phyloP scores from a whole-genome alignment of 163 green algal species.

The Coccomyxa subellipsoidea region DNA sequence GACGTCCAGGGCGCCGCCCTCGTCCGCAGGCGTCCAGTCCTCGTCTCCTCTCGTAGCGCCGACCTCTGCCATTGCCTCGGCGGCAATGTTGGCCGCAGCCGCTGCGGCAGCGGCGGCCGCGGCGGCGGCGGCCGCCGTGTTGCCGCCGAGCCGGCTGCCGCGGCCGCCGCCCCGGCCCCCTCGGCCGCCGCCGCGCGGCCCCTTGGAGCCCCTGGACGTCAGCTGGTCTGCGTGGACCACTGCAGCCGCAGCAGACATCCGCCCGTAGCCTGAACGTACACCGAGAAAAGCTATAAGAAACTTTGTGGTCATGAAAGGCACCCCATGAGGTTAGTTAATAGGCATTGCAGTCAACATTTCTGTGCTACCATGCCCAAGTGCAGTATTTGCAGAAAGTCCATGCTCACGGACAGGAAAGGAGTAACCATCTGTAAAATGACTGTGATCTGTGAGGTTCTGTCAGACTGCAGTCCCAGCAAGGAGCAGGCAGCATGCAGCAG shows the following conservation, averaged over 20 bases:
- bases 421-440: too few species aligned
- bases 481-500: too few species aligned
- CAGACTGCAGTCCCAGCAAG: too few species aligned
- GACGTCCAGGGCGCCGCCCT: background rate
- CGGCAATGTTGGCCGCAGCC: background rate
- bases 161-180: background rate
- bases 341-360: too few species aligned
- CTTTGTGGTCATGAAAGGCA: too few species aligned
- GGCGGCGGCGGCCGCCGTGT: background rate
- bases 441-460: too few species aligned
- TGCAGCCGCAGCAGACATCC: background rate
- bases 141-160: background rate
- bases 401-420: too few species aligned
- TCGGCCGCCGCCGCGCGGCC: background rate
- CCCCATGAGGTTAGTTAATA: too few species aligned
- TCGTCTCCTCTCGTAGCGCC: background rate
- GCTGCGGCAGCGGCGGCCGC: background rate
- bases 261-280: background rate
- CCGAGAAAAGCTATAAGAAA: too few species aligned
- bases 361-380: too few species aligned
- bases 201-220: background rate
- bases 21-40: conserved; percentile 9
- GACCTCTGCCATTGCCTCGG: background rate
- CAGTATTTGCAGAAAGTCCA: too few species aligned
- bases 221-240: background rate